A percentile compares a stretch with the other conserved stretches of the same genome.
Evolutionary conservation across 257 asterid genomes (phyloP).

Genomic region (Perilla frutescens): DNA sequence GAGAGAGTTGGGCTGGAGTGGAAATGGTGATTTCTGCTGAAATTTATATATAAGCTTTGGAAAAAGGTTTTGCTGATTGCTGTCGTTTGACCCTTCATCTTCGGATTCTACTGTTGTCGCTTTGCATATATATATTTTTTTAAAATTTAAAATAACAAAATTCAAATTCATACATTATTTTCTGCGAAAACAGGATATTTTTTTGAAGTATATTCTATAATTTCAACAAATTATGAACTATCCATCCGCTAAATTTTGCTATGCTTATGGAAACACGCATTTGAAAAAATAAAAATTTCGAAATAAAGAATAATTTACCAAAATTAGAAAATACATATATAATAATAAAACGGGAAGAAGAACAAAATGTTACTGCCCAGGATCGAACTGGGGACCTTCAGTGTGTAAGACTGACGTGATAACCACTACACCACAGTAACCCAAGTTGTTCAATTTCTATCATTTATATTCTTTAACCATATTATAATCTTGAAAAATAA

Average conservation of each 20-base stretch:
- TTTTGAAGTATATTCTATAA: neutral
- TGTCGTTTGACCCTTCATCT: neutral
- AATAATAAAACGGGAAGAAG: too few species aligned
- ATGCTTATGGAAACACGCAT: too few species aligned
- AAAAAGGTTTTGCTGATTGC: neutral
- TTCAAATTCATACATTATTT: neutral
- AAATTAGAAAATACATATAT: neutral
- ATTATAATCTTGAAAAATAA: too few species aligned
- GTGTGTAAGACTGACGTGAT: constrained; percentile 75
- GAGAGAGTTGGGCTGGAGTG: neutral
- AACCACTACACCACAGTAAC: constrained; percentile 72
- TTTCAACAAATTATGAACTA: too few species aligned
- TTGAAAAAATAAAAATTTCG: neutral
- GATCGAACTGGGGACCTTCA: constrained; percentile 95
- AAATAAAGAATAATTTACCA: neutral
- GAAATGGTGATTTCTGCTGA: neutral
- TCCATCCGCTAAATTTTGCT: too few species aligned
- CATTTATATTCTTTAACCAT: too few species aligned
- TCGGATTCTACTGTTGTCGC: neutral
- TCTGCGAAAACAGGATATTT: neutral
- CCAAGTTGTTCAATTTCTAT: too few species aligned
- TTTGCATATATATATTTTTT: too few species aligned
- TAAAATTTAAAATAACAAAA: too few species aligned
- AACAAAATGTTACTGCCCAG: constrained; percentile 76
- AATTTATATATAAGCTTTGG: neutral